A percentile compares a stretch with the other conserved stretches of the same genome.
phyloP scores from a whole-genome alignment of 495 filamentous ascomycete species.

The Neurospora sp. region DNA sequence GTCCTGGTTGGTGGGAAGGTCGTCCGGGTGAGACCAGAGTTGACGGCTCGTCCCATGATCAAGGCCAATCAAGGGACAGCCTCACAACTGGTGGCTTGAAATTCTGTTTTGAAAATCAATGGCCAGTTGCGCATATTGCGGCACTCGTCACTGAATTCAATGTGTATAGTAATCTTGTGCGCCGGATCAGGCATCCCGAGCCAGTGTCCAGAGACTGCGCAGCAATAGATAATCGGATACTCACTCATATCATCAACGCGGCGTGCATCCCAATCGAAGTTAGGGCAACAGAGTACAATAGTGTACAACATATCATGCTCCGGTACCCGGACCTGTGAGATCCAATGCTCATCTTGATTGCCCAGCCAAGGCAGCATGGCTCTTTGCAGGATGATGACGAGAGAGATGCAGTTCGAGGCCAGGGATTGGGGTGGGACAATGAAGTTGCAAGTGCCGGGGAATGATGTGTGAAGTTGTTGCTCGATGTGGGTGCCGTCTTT shows the following conservation, averaged over 20 bases:
- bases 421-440: not conserved
- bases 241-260: not conserved
- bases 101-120: not conserved
- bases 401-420: not conserved
- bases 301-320: not conserved
- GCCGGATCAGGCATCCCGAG: not conserved
- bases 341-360: not conserved
- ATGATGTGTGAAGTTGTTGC: not conserved
- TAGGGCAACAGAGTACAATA: not conserved
- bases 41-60: not conserved
- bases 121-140: not conserved
- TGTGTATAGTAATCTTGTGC: not conserved
- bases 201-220: not conserved
- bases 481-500: not conserved
- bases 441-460: not conserved
- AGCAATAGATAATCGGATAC: not conserved
- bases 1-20: not conserved
- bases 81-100: not conserved
- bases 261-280: not conserved
- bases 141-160: not conserved
- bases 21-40: not conserved
- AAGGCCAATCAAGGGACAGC: not conserved
- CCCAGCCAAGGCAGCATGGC: not conserved
- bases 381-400: not conserved
- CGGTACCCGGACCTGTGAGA: not conserved